Percentiles rank a stretch among this genome's conserved stretches.
Conservation (phyloP, 352 stramenopile genomes). For the Blastocystis sp. region DNA sequence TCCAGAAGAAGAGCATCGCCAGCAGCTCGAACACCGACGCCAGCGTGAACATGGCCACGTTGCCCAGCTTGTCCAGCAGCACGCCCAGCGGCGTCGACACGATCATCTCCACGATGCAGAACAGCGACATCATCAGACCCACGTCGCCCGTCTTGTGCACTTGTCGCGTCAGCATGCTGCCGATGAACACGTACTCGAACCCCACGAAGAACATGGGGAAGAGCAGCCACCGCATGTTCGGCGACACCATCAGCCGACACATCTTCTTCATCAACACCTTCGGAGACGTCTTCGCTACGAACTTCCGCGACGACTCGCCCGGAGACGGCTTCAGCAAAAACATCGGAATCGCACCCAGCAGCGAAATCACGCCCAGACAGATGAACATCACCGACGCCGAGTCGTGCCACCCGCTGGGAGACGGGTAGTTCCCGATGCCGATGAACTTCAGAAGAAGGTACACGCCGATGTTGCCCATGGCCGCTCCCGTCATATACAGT, state of each 20-base stretch:
- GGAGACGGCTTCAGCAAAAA: constrained; percentile 34
- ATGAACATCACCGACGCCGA: constrained; percentile 49
- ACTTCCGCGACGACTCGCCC: constrained; percentile 16
- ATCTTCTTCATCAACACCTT: constrained; percentile 54
- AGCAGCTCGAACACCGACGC: constrained; percentile 6
- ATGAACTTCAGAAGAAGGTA: constrained; percentile 40
- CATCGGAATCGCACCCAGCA: constrained; percentile 47
- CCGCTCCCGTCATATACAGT: constrained; percentile 54
- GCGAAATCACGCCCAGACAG: not conserved
- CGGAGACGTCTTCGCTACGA: constrained; percentile 26
- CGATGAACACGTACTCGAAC: constrained; percentile 56
- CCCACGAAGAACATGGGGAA: constrained; percentile 52
- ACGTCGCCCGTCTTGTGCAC: constrained; percentile 23
- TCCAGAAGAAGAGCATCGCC: constrained; percentile 31
- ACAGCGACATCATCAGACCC: constrained; percentile 52
- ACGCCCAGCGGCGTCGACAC: constrained; percentile 24
- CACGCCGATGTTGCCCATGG: constrained; percentile 24
- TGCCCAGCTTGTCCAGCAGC: constrained; percentile 33
- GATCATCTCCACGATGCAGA: constrained; percentile 44
- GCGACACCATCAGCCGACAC: constrained; percentile 27
- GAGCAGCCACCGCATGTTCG: constrained; percentile 42
- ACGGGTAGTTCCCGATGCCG: not conserved
- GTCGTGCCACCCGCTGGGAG: constrained; percentile 31
- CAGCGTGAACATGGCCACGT: not conserved
- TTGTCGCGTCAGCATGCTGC: constrained; percentile 46